A percentile compares a stretch with the other conserved stretches of the same genome.
Conservation (phyloP, 129 eudicot species). For the Calendula officinalis region DNA sequence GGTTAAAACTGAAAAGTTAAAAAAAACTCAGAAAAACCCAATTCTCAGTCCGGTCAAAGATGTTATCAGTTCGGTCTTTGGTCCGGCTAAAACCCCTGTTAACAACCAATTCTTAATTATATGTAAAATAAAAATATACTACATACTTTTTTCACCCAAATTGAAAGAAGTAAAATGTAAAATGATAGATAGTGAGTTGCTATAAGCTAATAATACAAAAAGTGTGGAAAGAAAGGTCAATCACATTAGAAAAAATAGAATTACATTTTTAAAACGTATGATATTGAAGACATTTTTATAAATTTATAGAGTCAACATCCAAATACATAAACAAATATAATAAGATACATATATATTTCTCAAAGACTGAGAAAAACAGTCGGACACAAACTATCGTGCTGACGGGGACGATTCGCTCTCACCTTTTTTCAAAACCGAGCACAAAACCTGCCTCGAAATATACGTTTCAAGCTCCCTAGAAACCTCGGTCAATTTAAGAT, state of each 20-base stretch:
- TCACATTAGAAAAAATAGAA: neutral
- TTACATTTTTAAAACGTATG: neutral
- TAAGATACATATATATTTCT: conserved; percentile 38
- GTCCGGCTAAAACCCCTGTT: too few relatives aligned
- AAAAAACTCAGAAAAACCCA: too few relatives aligned
- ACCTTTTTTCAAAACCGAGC: conserved; percentile 60
- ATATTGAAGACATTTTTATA: neutral
- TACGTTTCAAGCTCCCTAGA: conserved; percentile 87
- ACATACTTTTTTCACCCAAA: too few relatives aligned
- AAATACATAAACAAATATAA: neutral
- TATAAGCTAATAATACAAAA: neutral
- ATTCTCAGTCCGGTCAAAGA: too few relatives aligned
- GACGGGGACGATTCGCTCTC: conserved; percentile 55
- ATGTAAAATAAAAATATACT: too few relatives aligned
- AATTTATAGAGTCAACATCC: conserved; percentile 22
- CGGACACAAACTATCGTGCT: conserved; percentile 57
- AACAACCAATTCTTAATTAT: too few relatives aligned
- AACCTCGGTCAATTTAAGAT: conserved; percentile 73
- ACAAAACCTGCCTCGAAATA: conserved; percentile 78
- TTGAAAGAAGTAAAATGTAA: too few relatives aligned
- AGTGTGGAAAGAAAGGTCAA: neutral
- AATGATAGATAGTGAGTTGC: too few relatives aligned
- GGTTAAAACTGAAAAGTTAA: too few relatives aligned
- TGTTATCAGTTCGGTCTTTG: too few relatives aligned
- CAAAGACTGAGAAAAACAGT: conserved; percentile 62